Percentiles rank a stretch among this genome's conserved stretches.
phyloP scores from a whole-genome alignment of 441 rosid genomes.

The Rhodomyrtus psidioides region DNA sequence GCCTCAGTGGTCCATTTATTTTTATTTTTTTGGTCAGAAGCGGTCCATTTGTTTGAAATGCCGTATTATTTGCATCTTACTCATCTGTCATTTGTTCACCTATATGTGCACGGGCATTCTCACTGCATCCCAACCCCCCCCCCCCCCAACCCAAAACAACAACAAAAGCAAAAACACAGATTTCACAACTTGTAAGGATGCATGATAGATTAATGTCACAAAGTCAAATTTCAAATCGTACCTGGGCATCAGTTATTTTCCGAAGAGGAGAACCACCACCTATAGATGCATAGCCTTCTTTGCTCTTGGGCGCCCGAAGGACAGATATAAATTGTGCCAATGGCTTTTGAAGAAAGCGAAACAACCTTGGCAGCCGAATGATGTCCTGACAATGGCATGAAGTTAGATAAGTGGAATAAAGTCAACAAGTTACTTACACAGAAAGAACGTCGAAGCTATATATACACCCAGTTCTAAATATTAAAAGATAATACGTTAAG shows the following conservation, averaged over 20 bases:
- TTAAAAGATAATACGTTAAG: neutral
- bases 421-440: neutral
- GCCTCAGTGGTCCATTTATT: neutral
- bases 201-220: neutral
- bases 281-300: slow-evolving; percentile 71
- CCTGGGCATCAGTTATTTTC: slow-evolving; percentile 84
- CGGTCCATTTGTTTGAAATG: neutral
- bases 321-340: slow-evolving; percentile 91
- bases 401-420: neutral
- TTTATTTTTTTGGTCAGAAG: neutral
- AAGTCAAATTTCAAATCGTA: neutral
- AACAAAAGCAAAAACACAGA: neutral
- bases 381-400: slow-evolving; percentile 55
- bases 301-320: slow-evolving; percentile 93
- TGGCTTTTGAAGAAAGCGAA: slow-evolving; percentile 90
- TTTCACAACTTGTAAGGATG: neutral
- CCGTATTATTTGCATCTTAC: neutral
- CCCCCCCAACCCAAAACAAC: neutral
- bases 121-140: neutral
- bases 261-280: slow-evolving; percentile 97
- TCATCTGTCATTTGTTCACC: neutral
- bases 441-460: neutral
- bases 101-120: neutral
- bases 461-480: neutral
- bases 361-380: slow-evolving; percentile 78